Percentiles rank a stretch among this genome's conserved stretches.
These are phyloP conservation scores for Solanum chiquidenum DNA, from an alignment of 257 asterid genomes.

Conservation along the genomic window DNA sequence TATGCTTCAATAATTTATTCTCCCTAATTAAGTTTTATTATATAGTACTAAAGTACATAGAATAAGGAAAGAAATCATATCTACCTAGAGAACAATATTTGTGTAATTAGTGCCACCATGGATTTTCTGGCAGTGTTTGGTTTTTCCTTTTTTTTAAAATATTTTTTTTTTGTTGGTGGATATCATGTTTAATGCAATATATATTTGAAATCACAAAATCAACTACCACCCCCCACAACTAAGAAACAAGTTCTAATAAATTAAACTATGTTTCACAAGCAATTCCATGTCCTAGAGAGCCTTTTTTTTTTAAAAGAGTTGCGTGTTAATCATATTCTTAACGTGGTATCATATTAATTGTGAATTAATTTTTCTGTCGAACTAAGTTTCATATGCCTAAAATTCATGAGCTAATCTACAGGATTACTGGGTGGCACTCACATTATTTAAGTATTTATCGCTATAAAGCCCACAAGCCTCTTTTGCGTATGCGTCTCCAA, in stretches of 20 bases:
- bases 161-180: too few species aligned
- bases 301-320: too few species aligned
- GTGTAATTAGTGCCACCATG: background rate
- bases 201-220: background rate
- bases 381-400: background rate
- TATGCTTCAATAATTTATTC: background rate
- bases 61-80: background rate
- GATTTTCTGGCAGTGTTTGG: background rate
- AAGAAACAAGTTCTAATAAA: background rate
- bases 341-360: too few species aligned
- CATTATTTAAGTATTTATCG: background rate
- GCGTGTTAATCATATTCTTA: too few species aligned
- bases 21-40: background rate
- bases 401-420: background rate
- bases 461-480: background rate
- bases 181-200: background rate
- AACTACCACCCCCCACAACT: background rate
- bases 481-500: background rate
- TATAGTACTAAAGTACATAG: background rate
- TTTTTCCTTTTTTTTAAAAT: background rate
- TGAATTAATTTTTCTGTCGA: background rate
- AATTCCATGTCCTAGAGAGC: background rate
- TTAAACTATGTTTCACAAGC: background rate
- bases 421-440: background rate
- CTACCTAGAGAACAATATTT: background rate